These are phyloP conservation scores for cucumber (Cucumis sativus) DNA, from an alignment of 306 rosid genomes.

Conservation along the genomic window DNA sequence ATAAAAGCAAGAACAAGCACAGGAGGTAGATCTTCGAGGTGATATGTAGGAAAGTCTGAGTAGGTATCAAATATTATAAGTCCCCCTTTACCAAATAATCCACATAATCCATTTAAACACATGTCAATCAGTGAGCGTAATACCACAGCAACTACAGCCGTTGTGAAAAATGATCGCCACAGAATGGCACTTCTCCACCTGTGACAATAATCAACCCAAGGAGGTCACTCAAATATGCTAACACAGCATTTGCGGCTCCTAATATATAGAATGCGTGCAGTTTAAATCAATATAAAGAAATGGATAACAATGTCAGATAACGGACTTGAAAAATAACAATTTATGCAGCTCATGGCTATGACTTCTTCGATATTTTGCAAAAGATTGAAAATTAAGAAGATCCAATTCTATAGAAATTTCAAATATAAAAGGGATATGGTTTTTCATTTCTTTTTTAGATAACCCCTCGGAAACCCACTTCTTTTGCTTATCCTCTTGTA, in stretches of 20 bases:
- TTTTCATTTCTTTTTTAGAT: background rate
- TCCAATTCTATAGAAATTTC: background rate
- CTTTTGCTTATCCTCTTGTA: background rate
- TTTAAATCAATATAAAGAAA: background rate
- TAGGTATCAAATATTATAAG: constrained; percentile 85
- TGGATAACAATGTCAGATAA: background rate
- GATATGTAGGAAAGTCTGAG: constrained; percentile 57
- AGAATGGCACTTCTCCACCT: constrained; percentile 98
- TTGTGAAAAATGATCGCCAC: constrained; percentile 91
- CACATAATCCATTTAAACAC: constrained; percentile 77
- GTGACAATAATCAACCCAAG: constrained; percentile 5
- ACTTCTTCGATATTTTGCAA: background rate
- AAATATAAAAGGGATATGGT: background rate
- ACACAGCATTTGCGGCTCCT: background rate
- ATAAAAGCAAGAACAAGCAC: constrained; percentile 62
- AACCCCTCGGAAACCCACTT: background rate
- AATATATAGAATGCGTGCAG: background rate
- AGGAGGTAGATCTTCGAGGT: constrained; percentile 59
- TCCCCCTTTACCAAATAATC: constrained; percentile 91
- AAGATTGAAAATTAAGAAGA: background rate
- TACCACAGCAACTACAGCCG: constrained; percentile 76
- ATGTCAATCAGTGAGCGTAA: constrained; percentile 79
- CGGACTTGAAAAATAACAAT: background rate
- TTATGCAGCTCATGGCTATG: background rate
- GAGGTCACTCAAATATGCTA: background rate